These are phyloP conservation scores for Rhizopogon vulgaris DNA, from an alignment of 768 basidiomycete species.

Conservation along the genomic window DNA sequence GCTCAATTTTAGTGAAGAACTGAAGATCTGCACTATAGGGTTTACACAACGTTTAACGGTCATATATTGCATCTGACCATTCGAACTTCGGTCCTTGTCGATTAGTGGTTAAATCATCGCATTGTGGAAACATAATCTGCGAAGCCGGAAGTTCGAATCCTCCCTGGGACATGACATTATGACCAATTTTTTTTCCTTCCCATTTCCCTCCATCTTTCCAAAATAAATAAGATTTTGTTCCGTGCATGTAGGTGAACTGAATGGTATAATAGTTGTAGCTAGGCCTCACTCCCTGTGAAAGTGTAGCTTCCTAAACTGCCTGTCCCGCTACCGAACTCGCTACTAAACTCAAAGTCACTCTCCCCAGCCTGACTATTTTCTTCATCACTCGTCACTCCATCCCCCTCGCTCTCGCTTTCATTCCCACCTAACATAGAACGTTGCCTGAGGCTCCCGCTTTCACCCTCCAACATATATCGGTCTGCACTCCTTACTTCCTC, in stretches of 20 bases:
- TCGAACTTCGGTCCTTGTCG: background rate
- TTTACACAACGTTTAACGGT: too few species aligned
- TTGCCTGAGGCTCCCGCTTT: constrained; percentile 30
- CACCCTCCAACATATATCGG: constrained; percentile 27
- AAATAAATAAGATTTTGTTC: background rate
- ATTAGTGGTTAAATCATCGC: constrained; percentile 5
- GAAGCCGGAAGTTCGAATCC: constrained; percentile 4
- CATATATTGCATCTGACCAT: background rate
- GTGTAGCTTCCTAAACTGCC: constrained; percentile 19
- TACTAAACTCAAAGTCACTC: constrained; percentile 59
- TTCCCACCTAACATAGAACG: constrained; percentile 22
- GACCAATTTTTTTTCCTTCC: background rate
- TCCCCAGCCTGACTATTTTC: constrained; percentile 17
- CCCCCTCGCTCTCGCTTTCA: constrained; percentile 28
- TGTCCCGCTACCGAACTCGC: constrained; percentile 33
- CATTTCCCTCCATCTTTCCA: too few species aligned
- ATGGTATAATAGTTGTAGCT: background rate
- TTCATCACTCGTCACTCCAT: constrained; percentile 18
- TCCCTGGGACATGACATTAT: constrained; percentile 1
- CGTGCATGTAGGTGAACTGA: background rate
- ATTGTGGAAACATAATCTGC: constrained; percentile 2
- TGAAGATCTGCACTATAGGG: too few species aligned
- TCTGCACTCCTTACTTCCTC: constrained; percentile 59
- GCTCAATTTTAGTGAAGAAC: too few species aligned
- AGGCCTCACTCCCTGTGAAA: background rate